Evolutionary conservation across 108 stramenopile species (phyloP), one percentile per base, ranked within the genome.

Genomic region (Skeletonema marinoi): DNA sequence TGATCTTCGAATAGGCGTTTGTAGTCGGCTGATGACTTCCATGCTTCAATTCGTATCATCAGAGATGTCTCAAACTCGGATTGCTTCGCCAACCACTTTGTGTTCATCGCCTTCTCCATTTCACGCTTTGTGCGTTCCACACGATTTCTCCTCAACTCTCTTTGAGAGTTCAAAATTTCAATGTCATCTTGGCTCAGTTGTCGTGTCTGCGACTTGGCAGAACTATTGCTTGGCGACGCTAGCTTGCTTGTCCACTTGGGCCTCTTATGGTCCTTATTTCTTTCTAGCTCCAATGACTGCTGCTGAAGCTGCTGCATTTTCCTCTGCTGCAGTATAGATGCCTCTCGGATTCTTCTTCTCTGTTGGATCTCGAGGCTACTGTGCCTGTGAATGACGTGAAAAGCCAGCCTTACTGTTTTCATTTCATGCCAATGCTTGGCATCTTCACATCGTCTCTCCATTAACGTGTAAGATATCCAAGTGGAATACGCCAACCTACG

Each of bases 21-120:
- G 59, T 63, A 80, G 16, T 73, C 78, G 48, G 59, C 5, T 42
- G 58, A 72, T 17, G 29, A n/a, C 65, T 66, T 66, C 78, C 78
- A 71, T 1, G 10, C 16, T 30, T 66, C 54, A 13, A 66, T 68
- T 31, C 5, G 31, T 41, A 36, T 51, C 41, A n/a, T 21, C 31
- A 67, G n/a, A 48, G 75, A 50, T 29, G 58, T 39, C n/a, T 68
- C 60, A 9, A 48, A 32, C 59, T 74, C 60, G 11, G 33, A 11
- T 35, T 69, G 39, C 32, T 77, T 77, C 50, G 25, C 17, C 32
- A 35, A 60, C 73, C 77, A 83, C 3, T 35, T 73, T 46, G 68
- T 39, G 35, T 67, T 17, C 33, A 73, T 68, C 10, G 14, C 21
- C 19, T 68, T 19, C 25, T 73, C 72, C 19, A 67, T 51, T 36